Evolutionary conservation across 805 yeast genomes (phyloP), one percentile per base, ranked within the genome.

Genomic region (Metschnikowia lachancei): DNA sequence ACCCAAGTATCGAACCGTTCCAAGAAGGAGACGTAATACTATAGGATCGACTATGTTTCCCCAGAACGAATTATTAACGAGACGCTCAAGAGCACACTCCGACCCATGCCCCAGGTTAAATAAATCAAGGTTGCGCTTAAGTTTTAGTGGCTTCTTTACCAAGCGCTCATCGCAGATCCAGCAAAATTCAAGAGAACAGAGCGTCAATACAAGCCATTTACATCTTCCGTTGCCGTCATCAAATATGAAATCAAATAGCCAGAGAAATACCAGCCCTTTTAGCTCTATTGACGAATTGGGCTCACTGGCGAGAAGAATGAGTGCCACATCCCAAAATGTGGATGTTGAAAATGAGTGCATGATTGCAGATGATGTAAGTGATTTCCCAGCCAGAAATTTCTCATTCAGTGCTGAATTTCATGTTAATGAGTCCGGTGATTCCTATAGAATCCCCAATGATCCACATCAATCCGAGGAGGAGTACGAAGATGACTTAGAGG

Each of bases 1-100:
- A 60, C 97, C 96, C 11, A 77, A 74, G 36, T 89, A 83, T 59
- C 76, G 94, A 59, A 83, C 92, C 0, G 89, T 87, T 13, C 96
- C 96, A 5, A 69, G 92, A 52, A 74, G 94, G 51, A 73, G 91
- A 53, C 70, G 88, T 39, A 69, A 76, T 35, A 62, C 69, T 30
- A 57, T 45, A 11, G 40, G 45, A 24, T 39, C 56, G 35, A 42
- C 36, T 19, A 36, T 49, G 2, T 37, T 46, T 8, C 42, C 39
- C 13, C 43, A 18, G 29, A 42, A 40, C 13, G 52, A 51, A 8
- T 46, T 32, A 14, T 31, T 49, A 9, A 26, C 45, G 18, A 45
- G 53, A 30, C 39, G 50, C 12, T 24, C 42, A 32, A 41, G 55
- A n/a, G 40, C 54, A 6, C 52, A 45, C 8, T 46, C 55, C 5